A percentile compares a stretch with the other conserved stretches of the same genome.
phyloP scores from a whole-genome alignment of 2,329 filamentous ascomycete genomes.

The Cercospora sojina region DNA sequence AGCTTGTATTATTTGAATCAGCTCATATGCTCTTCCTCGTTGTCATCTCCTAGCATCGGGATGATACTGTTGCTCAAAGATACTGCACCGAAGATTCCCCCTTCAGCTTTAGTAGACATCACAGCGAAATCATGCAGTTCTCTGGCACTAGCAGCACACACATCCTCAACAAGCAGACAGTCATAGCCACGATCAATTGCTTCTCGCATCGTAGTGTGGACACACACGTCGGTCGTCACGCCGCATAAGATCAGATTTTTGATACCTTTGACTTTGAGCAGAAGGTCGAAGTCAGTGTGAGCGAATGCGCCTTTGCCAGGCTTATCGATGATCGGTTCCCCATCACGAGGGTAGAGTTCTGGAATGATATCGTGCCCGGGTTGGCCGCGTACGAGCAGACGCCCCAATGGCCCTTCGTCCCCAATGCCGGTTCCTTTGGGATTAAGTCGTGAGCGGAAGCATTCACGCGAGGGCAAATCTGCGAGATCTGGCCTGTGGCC shows the following conservation, averaged over 20 bases:
- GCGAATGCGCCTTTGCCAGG: slow-evolving; percentile 55
- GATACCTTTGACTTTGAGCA: slow-evolving; percentile 52
- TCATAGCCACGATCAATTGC: slow-evolving; percentile 58
- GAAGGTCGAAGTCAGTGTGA: slow-evolving; percentile 55
- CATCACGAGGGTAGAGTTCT: slow-evolving; percentile 51
- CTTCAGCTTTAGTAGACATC: slow-evolving; percentile 49
- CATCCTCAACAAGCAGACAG: slow-evolving; percentile 54
- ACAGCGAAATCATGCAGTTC: slow-evolving; percentile 44
- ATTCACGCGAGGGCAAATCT: slow-evolving; percentile 57
- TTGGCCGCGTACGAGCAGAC: slow-evolving; percentile 59
- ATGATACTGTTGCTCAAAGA: slow-evolving; percentile 24
- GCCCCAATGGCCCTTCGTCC: slow-evolving; percentile 55
- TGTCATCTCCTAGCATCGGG: not conserved
- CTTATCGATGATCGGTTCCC: slow-evolving; percentile 56
- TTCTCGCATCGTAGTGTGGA: slow-evolving; percentile 56
- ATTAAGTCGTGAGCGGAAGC: slow-evolving; percentile 55
- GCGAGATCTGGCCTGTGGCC: slow-evolving; percentile 57
- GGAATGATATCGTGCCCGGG: slow-evolving; percentile 57
- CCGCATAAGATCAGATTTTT: slow-evolving; percentile 55
- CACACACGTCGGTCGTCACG: slow-evolving; percentile 58
- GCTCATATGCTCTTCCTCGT: not conserved
- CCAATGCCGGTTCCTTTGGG: slow-evolving; percentile 53
- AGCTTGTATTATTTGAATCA: not conserved
- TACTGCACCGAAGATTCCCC: slow-evolving; percentile 32
- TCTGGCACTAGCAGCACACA: slow-evolving; percentile 45